These are phyloP conservation scores for Vigna mungo DNA, from an alignment of 306 rosid species.

Conservation along the genomic window DNA sequence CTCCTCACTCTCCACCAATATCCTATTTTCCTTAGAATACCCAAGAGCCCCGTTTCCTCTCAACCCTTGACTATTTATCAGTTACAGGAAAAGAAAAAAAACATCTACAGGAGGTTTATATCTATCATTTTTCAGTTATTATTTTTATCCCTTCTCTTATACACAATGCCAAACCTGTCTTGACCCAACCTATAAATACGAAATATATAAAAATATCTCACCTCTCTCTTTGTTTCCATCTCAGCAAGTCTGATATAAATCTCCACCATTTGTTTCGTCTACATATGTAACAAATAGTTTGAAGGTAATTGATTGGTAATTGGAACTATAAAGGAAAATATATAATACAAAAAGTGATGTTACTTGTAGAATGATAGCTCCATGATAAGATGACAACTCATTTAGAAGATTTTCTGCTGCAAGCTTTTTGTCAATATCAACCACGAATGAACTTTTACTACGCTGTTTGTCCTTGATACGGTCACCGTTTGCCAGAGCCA, in stretches of 20 bases:
- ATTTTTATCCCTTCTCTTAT: no score
- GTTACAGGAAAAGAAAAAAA: no score
- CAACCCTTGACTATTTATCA: no score
- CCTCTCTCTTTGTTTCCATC: slow-evolving; percentile 91
- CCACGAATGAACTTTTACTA: slow-evolving; percentile 88
- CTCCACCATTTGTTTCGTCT: slow-evolving; percentile 98
- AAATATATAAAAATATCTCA: slow-evolving; percentile 46
- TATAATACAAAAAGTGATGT: neutral
- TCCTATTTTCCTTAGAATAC: no score
- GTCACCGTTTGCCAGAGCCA: slow-evolving; percentile 88
- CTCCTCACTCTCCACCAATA: no score
- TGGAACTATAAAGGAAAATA: slow-evolving; percentile 6
- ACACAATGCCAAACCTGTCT: no score
- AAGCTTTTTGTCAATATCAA: slow-evolving; percentile 90
- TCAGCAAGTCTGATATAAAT: slow-evolving; percentile 95
- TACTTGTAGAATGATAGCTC: slow-evolving; percentile 77
- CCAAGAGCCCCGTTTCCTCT: no score
- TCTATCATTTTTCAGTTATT: no score
- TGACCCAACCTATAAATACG: neutral
- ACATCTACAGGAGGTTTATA: no score
- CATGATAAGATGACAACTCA: slow-evolving; percentile 80
- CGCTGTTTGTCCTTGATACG: slow-evolving; percentile 93
- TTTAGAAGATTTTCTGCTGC: slow-evolving; percentile 85
- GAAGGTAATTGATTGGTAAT: slow-evolving; percentile 24
- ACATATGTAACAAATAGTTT: slow-evolving; percentile 18